Evolutionary conservation across 2,329 filamentous ascomycete species (phyloP), one percentile per base, ranked within the genome.

Genomic region (Tolypocladium ophioglossoides): DNA sequence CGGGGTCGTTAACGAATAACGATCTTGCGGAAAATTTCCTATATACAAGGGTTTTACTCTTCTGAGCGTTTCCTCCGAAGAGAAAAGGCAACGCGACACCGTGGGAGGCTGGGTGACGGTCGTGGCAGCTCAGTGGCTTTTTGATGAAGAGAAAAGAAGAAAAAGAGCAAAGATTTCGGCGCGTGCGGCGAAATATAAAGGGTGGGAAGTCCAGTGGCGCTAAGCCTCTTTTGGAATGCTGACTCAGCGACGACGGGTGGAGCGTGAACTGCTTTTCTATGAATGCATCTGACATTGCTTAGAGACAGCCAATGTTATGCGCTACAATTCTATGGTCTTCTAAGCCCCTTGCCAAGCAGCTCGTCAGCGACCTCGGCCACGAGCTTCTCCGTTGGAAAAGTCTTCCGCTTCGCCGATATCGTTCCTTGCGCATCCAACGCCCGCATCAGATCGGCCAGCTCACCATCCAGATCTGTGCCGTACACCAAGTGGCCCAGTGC

Each of bases 401-500:
- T 62, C 53, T 75, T 73, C 56, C 76, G 76, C 69, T 86, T 89
- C 1, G 64, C 72, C 38, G 76, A 55, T 1, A 95, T 75, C 0
- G 80, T 84, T 3, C 80, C 80, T 35, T 78, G 75, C 0, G 90
- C 88, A 66, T 91, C 90, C 76, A 96, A 80, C 0, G 84, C 85
- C 54, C 81, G 80, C 59, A 91, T 78, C n/a, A 96, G 70, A 66
- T 95, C 90, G 12, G 84, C 75, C n/a, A 96, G 67, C 60, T 91
- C 87, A 0, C 91, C 87, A 34, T 86, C 81, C 38, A 83, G 64
- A 6, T 84, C 80, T 2, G 83, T 79, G 57, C 82, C 82, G 64
- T 91, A 96, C 0, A 86, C 77, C 30, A 96, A 66, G 60, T 90
- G 81, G 0, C 91, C 92, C 20, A 95, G 68, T 2, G 87, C 86